Evolutionary conservation across 2,329 filamentous ascomycete genomes (phyloP).

Genomic region (Microdochium trichocladiopsis): DNA sequence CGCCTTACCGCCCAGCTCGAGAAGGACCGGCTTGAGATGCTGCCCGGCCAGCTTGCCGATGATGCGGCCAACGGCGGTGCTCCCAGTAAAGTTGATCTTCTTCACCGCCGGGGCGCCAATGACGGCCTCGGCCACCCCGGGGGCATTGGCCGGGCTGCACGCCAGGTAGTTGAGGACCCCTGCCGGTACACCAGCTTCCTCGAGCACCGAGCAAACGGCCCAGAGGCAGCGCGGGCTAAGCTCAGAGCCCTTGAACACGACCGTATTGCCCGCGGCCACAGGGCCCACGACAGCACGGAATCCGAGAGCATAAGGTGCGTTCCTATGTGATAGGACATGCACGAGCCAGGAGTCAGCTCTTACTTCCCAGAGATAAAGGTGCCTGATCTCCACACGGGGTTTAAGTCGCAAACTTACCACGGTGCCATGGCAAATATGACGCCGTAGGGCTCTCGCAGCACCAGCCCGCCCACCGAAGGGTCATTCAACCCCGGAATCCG

Average conservation of each 20-base stretch:
- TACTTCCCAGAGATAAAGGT: no score
- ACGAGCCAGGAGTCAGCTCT: no score
- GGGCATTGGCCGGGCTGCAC: constrained; percentile 56
- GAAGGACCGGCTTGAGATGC: constrained; percentile 69
- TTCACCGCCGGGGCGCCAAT: constrained; percentile 61
- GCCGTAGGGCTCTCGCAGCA: constrained; percentile 71
- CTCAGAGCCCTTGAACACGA: constrained; percentile 67
- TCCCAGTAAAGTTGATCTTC: constrained; percentile 85
- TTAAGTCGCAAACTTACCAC: constrained; percentile 48
- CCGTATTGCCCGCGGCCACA: constrained; percentile 72
- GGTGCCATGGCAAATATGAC: constrained; percentile 75
- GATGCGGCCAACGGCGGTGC: constrained; percentile 65
- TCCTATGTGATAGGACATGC: constrained; percentile 39
- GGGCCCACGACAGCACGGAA: constrained; percentile 51
- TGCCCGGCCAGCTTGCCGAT: constrained; percentile 64
- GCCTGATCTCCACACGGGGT: no score
- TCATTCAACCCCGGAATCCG: constrained; percentile 26
- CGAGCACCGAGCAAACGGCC: constrained; percentile 56
- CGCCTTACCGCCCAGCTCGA: constrained; percentile 81
- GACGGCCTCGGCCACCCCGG: constrained; percentile 57
- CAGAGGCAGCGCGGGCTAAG: constrained; percentile 56
- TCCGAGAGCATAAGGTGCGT: constrained; percentile 49
- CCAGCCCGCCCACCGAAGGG: constrained; percentile 50
- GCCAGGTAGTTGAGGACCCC: constrained; percentile 71
- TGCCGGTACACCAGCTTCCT: constrained; percentile 67